Percentiles rank a stretch among this genome's conserved stretches.
Evolutionary conservation across 352 stramenopile genomes (phyloP).

Genomic region (Globisporangium apiculatum): DNA sequence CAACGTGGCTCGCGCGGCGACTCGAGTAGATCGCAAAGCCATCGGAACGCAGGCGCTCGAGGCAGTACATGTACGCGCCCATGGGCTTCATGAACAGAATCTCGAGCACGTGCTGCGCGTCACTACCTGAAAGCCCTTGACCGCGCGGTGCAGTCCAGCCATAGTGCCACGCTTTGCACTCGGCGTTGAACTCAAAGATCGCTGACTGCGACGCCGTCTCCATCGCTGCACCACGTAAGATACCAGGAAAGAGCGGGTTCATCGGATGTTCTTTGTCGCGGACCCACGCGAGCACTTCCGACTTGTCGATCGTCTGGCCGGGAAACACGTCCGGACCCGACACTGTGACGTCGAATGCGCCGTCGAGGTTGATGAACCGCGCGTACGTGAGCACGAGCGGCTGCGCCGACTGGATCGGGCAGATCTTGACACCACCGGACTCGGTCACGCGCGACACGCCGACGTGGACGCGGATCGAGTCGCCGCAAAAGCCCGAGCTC

Average conservation of each 20-base stretch:
- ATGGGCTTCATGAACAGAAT: constrained; percentile 82
- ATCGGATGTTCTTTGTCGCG: constrained; percentile 70
- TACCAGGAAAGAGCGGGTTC: constrained; percentile 70
- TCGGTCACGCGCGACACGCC: constrained; percentile 66
- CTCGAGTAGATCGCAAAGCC: constrained; percentile 78
- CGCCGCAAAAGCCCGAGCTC: constrained; percentile 80
- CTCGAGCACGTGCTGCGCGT: constrained; percentile 73
- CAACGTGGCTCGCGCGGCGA: constrained; percentile 46
- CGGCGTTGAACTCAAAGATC: constrained; percentile 86
- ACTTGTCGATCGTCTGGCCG: constrained; percentile 70
- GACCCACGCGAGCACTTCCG: constrained; percentile 52
- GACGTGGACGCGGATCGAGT: constrained; percentile 79
- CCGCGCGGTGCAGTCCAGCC: constrained; percentile 75
- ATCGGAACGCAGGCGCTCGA: constrained; percentile 71
- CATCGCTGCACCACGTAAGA: constrained; percentile 69
- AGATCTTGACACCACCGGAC: constrained; percentile 77
- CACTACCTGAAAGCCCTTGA: constrained; percentile 65
- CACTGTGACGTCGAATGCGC: constrained; percentile 56
- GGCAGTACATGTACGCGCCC: constrained; percentile 74
- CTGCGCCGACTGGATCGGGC: constrained; percentile 47
- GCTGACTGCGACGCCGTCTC: constrained; percentile 70
- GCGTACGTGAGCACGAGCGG: constrained; percentile 61
- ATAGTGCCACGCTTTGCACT: constrained; percentile 88
- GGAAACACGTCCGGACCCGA: constrained; percentile 70
- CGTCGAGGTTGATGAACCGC: constrained; percentile 68